These are phyloP conservation scores for Dactylellina leptospora DNA, from an alignment of 2,329 filamentous ascomycete genomes.

Conservation along the genomic window DNA sequence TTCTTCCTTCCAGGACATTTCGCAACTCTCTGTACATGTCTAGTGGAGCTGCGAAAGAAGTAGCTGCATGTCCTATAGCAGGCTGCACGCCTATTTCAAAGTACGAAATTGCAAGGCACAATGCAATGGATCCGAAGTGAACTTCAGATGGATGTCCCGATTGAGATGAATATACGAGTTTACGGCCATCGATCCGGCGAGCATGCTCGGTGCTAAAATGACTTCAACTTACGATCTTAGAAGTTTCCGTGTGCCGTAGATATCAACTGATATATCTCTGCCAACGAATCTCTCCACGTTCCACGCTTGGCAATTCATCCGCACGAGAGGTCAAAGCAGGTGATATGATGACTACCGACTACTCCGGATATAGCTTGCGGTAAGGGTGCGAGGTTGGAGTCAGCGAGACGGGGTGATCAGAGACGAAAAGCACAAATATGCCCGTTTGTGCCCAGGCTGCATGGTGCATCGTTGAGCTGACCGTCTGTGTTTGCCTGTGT, in stretches of 20 bases:
- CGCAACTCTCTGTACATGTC: not conserved
- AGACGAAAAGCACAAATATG: too few relatives aligned
- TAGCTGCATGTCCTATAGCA: conserved; percentile 21
- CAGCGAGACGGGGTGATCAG: not conserved
- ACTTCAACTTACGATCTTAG: too few relatives aligned
- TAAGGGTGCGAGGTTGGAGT: conserved; percentile 10
- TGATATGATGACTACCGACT: conserved; percentile 36
- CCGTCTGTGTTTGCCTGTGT: conserved; percentile 24
- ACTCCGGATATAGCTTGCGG: conserved; percentile 16
- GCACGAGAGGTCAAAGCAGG: conserved; percentile 13
- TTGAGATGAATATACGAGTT: conserved; percentile 36
- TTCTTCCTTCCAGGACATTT: not conserved
- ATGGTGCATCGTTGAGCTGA: too few relatives aligned
- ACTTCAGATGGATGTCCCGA: conserved; percentile 38
- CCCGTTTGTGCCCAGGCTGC: too few relatives aligned
- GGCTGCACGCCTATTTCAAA: conserved; percentile 30
- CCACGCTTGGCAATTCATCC: too few relatives aligned
- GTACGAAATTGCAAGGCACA: conserved; percentile 42
- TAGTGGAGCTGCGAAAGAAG: conserved; percentile 5
- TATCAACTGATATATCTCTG: conserved; percentile 12
- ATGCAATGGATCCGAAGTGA: conserved; percentile 20
- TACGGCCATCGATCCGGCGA: not conserved
- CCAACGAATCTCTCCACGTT: conserved; percentile 23
- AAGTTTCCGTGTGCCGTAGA: too few relatives aligned
- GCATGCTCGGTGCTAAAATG: too few relatives aligned